Percentiles rank a stretch among this genome's conserved stretches.
Conservation (phyloP, 2,329 filamentous ascomycete genomes). For the Talaromyces sp. region DNA sequence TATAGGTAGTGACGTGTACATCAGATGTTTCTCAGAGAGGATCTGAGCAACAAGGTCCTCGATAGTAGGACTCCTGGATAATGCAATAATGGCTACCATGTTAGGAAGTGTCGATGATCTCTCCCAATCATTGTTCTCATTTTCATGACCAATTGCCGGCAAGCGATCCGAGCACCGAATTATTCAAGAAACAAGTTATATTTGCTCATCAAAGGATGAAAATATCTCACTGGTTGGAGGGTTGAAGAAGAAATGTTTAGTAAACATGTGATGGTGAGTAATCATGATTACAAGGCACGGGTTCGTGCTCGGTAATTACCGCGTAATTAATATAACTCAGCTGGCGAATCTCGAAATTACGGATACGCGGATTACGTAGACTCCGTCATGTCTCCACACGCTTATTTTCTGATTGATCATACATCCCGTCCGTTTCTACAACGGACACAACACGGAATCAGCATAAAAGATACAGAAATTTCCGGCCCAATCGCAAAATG, state of each 20-base stretch:
- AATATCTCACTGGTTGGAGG: background rate
- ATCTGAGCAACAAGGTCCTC: background rate
- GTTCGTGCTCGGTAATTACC: background rate
- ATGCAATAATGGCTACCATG: background rate
- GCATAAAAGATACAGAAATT: background rate
- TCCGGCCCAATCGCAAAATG: conserved; percentile 6
- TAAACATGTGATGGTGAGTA: background rate
- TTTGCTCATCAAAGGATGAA: background rate
- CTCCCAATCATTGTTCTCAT: background rate
- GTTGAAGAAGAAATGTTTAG: background rate
- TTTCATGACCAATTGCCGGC: background rate
- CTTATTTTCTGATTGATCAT: background rate
- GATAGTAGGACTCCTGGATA: background rate
- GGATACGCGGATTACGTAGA: background rate
- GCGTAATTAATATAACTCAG: background rate
- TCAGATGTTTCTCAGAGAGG: background rate
- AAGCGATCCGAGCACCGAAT: background rate
- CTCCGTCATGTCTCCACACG: conserved; percentile 6
- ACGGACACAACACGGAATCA: background rate
- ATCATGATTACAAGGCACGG: background rate
- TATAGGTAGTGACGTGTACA: background rate
- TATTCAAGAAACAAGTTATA: background rate
- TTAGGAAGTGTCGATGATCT: background rate
- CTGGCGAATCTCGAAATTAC: background rate
- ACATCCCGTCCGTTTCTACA: background rate